Evolutionary conservation across 1,284 basidiomycete species (phyloP), one percentile per base, ranked within the genome.

Genomic region (Ceratobasidium sp.): DNA sequence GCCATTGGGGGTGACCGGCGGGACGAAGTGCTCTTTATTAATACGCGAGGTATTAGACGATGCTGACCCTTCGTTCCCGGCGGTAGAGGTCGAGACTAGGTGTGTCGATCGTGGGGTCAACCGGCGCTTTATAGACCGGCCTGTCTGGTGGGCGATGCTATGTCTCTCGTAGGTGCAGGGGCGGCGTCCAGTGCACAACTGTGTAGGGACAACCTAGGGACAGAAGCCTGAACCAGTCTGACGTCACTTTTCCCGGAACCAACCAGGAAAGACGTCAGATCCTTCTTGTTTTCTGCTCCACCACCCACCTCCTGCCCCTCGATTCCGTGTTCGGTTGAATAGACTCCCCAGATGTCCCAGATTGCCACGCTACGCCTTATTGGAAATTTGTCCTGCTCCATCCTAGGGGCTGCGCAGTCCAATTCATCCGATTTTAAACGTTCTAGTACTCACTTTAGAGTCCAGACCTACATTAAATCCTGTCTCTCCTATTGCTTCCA

Each of bases 51-150:
- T 46, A 61, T 65, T 53, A 65, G 28, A 39, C 36, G 67, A 70
- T 70, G 67, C 67, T 70, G 67, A 70, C 67, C 67, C 67, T 57
- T 70, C 52, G 64, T 43, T 59, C 43, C 67, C 21, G 41, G 41
- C 10, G 41, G 41, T 52, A n/a, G n/a, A n/a, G 58, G 43, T 36
- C 9, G n/a, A 52, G 50, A 10, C 36, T 6, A 39, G 36, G n/a
- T n/a, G n/a, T n/a, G n/a, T n/a, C n/a, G n/a, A n/a, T n/a, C n/a
- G n/a, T n/a, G n/a, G n/a, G n/a, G n/a, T n/a, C n/a, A n/a, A n/a
- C n/a, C n/a, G n/a, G n/a, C n/a, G n/a, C n/a, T n/a, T n/a, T n/a
- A n/a, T n/a, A n/a, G n/a, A n/a, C n/a, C n/a, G n/a, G 36, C 36
- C 36, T 39, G 36, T 39, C 36, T n/a, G 36, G 5, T 39, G 36